Evolutionary conservation across 805 yeast species (phyloP).

Genomic region (Candida maris): DNA sequence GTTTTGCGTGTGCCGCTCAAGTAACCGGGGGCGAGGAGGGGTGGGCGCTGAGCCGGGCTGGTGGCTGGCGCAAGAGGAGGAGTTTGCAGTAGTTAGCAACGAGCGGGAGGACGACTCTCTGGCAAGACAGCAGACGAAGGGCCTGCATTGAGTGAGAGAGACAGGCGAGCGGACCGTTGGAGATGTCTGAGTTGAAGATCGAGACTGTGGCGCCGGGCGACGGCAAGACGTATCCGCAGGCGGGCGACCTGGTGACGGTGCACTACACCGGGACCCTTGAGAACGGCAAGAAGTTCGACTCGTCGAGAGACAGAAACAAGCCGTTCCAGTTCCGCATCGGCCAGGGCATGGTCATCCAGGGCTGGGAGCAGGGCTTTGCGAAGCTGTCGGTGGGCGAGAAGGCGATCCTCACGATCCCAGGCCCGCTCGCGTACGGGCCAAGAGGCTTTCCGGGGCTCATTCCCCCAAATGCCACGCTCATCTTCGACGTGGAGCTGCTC

Average conservation of each 20-base stretch:
- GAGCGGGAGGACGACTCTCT: too few species aligned
- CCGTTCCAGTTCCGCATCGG: conserved; percentile 95
- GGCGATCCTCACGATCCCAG: conserved; percentile 90
- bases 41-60: too few species aligned
- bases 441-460: conserved; percentile 96
- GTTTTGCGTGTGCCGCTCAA: too few species aligned
- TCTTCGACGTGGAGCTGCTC: conserved; percentile 76
- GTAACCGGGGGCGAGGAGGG: too few species aligned
- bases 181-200: conserved; percentile 30
- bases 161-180: too few species aligned
- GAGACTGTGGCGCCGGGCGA: conserved; percentile 54
- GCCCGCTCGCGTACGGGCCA: conserved; percentile 87
- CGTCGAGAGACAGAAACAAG: conserved; percentile 90
- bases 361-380: conserved; percentile 96
- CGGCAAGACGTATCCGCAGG: conserved; percentile 79
- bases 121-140: too few species aligned
- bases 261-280: conserved; percentile 95
- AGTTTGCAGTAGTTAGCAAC: too few species aligned
- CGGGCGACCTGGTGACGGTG: conserved; percentile 86
- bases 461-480: conserved; percentile 93
- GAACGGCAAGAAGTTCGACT: conserved; percentile 94
- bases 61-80: too few species aligned
- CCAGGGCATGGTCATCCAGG: conserved; percentile 93
- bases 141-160: too few species aligned
- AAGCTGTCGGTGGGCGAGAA: conserved; percentile 89